Conservation (phyloP, 1,284 basidiomycete species). For the Ceratobasidium sp. region DNA sequence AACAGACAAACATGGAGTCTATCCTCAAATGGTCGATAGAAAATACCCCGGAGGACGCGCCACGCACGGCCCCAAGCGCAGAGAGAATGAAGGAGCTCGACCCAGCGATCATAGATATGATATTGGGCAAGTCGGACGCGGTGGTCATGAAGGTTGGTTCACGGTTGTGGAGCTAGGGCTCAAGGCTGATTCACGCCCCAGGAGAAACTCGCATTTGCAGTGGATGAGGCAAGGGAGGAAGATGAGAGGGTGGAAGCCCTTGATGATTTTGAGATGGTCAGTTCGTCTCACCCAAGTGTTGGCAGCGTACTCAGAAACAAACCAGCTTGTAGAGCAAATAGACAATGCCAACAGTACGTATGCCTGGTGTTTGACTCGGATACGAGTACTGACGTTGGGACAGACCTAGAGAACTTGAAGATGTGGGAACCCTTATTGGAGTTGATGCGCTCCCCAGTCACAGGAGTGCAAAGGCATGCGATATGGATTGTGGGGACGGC, state of each 20-base stretch:
- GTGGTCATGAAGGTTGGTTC: slow-evolving; percentile 71
- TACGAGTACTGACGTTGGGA: slow-evolving; percentile 11
- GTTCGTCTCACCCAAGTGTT: slow-evolving; percentile 43
- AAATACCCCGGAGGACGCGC: slow-evolving; percentile 55
- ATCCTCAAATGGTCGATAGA: slow-evolving; percentile 78
- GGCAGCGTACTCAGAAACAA: slow-evolving; percentile 2
- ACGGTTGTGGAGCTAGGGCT: too few relatives aligned
- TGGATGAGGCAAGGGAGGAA: slow-evolving; percentile 66
- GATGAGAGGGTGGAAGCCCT: slow-evolving; percentile 78
- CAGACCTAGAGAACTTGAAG: slow-evolving; percentile 81
- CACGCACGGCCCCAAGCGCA: slow-evolving; percentile 33
- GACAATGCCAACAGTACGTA: slow-evolving; percentile 91
- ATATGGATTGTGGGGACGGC: slow-evolving; percentile 96
- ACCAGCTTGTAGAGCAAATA: slow-evolving; percentile 86
- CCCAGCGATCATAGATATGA: slow-evolving; percentile 81
- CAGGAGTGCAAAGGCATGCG: slow-evolving; percentile 72
- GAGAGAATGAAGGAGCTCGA: slow-evolving; percentile 60
- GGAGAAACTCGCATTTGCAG: slow-evolving; percentile 76
- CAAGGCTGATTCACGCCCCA: slow-evolving; percentile 15
- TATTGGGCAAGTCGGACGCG: slow-evolving; percentile 85
- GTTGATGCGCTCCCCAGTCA: slow-evolving; percentile 66
- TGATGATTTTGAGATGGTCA: slow-evolving; percentile 95
- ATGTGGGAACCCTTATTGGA: slow-evolving; percentile 85
- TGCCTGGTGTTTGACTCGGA: background rate
- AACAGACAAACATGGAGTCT: slow-evolving; percentile 62